Evolutionary conservation across 306 rosid genomes (phyloP).

Genomic region (Macrotyloma uniflorum): DNA sequence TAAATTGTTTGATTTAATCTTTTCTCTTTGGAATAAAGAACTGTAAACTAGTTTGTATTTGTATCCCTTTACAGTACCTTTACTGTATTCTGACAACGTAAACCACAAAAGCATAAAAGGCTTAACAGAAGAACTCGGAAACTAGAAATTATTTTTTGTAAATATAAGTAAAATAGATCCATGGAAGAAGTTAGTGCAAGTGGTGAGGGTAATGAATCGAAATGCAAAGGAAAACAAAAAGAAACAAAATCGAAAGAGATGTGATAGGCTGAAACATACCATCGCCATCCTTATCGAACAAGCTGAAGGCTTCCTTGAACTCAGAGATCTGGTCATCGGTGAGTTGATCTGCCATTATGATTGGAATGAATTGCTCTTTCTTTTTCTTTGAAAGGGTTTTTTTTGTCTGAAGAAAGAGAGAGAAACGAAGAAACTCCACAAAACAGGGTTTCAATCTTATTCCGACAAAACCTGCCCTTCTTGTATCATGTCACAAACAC

Average conservation of each 20-base stretch:
- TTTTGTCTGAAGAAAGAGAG: conserved; percentile 31
- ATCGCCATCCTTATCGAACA: conserved; percentile 85
- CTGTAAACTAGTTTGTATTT: background rate
- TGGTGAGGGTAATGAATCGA: background rate
- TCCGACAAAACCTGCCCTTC: conserved; percentile 44
- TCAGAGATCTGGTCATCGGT: conserved; percentile 87
- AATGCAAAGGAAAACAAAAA: background rate
- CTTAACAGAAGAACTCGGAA: background rate
- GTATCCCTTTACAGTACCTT: background rate
- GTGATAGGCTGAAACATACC: conserved; percentile 37
- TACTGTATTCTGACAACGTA: background rate
- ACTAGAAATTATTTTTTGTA: no score
- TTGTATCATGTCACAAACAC: conserved; percentile 3
- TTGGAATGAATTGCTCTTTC: conserved; percentile 27
- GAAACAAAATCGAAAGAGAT: background rate
- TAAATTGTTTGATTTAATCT: background rate
- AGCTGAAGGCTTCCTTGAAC: conserved; percentile 86
- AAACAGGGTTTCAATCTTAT: background rate
- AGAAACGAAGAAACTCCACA: background rate
- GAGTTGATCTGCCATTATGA: conserved; percentile 79
- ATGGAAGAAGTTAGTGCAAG: background rate
- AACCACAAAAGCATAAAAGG: background rate
- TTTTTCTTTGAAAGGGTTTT: conserved; percentile 17
- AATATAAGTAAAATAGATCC: background rate
- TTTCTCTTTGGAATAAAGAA: background rate